phyloP scores from a whole-genome alignment of 2,329 filamentous ascomycete species.

The Trichoderma harzianum region DNA sequence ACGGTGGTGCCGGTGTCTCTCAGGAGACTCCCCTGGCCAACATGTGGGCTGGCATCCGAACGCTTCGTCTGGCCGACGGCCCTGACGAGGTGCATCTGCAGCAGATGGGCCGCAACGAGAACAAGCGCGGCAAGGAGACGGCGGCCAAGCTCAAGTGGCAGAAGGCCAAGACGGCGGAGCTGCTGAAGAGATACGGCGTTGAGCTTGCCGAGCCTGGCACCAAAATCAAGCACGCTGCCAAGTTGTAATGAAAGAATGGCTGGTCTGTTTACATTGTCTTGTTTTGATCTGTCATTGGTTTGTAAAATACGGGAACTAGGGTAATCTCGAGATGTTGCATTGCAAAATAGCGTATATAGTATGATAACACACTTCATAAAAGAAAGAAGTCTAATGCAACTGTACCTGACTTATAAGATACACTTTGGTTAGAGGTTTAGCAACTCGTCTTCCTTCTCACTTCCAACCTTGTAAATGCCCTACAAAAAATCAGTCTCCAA shows the following conservation, averaged over 20 bases:
- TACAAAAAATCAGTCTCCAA: not conserved
- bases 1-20: conserved; percentile 83
- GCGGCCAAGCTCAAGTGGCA: conserved; percentile 62
- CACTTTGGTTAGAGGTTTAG: not conserved
- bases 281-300: not conserved
- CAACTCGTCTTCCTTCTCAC: not conserved
- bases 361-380: not conserved
- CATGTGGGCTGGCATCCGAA: conserved; percentile 78
- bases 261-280: not conserved
- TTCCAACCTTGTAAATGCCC: no score
- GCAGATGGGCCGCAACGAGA: conserved; percentile 79
- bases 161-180: conserved; percentile 59
- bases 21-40: conserved; percentile 90
- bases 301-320: not conserved
- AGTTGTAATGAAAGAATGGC: conserved; percentile 37
- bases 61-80: conserved; percentile 83
- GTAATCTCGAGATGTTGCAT: not conserved
- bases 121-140: conserved; percentile 61
- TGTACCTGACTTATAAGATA: not conserved
- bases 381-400: not conserved
- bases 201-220: conserved; percentile 48
- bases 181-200: conserved; percentile 59
- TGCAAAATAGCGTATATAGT: not conserved
- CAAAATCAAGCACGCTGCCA: conserved; percentile 47
- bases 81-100: conserved; percentile 92